Percentiles rank a stretch among this genome's conserved stretches.
phyloP scores from a whole-genome alignment of 2,329 filamentous ascomycete species.

The Fusarium sororula region DNA sequence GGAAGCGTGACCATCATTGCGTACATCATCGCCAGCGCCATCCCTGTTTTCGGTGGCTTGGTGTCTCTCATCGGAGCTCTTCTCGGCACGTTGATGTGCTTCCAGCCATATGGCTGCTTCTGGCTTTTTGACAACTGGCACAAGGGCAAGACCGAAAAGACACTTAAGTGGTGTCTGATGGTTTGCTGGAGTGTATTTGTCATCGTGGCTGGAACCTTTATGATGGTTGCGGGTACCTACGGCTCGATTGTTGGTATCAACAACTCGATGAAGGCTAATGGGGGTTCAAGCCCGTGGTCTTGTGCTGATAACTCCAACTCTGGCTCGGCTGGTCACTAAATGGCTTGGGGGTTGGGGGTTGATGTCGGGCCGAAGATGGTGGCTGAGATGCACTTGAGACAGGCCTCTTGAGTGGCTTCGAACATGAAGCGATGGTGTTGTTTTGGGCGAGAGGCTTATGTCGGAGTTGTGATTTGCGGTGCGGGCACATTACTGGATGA shows the following conservation, averaged over 20 bases:
- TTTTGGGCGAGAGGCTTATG: not conserved
- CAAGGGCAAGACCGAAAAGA: not conserved
- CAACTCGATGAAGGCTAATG: constrained; percentile 46
- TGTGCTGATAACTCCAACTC: constrained; percentile 55
- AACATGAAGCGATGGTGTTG: not conserved
- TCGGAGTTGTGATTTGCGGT: not conserved
- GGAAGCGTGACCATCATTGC: constrained; percentile 36
- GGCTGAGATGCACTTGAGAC: not conserved
- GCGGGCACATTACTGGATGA: not conserved
- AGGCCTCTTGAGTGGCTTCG: not conserved
- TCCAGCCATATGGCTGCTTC: constrained; percentile 43
- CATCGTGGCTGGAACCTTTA: constrained; percentile 43
- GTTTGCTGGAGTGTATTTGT: constrained; percentile 24
- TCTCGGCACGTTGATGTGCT: constrained; percentile 42
- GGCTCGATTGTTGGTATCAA: constrained; percentile 50
- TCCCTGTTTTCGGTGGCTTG: constrained; percentile 39
- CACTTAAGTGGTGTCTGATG: constrained; percentile 18
- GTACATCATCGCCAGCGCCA: constrained; percentile 40
- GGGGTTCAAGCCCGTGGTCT: constrained; percentile 51
- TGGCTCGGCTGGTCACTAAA: constrained; percentile 4
- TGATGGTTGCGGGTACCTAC: constrained; percentile 57
- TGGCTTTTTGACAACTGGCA: constrained; percentile 44
- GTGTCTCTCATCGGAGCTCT: constrained; percentile 46
- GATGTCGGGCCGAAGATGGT: not conserved
- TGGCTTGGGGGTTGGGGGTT: rapidly evolving